These are phyloP conservation scores for Camellia granthamiana DNA, from an alignment of 148 eudicot genomes.

Conservation along the genomic window DNA sequence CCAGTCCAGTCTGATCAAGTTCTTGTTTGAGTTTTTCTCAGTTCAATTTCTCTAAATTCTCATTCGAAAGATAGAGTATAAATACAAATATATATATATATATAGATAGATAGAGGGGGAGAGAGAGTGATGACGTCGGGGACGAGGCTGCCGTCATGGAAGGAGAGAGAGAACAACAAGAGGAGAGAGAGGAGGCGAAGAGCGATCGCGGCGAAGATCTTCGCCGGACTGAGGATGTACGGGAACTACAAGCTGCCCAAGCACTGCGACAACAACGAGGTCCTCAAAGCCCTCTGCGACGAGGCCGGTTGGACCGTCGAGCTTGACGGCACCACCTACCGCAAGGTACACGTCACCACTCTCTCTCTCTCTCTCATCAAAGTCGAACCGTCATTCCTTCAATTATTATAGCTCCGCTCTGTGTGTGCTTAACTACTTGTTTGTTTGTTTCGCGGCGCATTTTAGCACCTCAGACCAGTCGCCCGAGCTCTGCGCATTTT, in stretches of 20 bases:
- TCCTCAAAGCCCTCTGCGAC: conserved; percentile 52
- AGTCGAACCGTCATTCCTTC: no score
- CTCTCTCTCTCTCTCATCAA: background rate
- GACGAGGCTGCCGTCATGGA: conserved; percentile 52
- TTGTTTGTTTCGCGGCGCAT: background rate
- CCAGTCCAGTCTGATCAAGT: background rate
- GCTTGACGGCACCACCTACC: conserved; percentile 60
- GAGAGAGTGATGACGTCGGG: conserved; percentile 33
- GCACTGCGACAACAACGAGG: conserved; percentile 68
- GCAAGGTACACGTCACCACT: conserved; percentile 34
- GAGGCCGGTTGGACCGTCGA: conserved; percentile 70
- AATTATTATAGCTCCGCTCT: no score
- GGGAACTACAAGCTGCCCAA: conserved; percentile 54
- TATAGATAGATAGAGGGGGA: background rate
- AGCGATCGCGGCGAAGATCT: conserved; percentile 57
- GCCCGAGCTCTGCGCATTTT: no score
- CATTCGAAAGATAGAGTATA: background rate
- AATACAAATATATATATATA: background rate
- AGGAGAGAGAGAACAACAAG: conserved; percentile 72
- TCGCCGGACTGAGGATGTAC: conserved; percentile 49
- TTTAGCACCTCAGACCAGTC: background rate
- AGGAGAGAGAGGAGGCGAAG: conserved; percentile 54
- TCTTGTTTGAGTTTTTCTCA: background rate
- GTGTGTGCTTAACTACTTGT: background rate
- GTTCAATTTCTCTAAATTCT: background rate